Percentiles rank a stretch among this genome's conserved stretches.
phyloP scores from a whole-genome alignment of 306 rosid species.

The Arachis hypogaea region DNA sequence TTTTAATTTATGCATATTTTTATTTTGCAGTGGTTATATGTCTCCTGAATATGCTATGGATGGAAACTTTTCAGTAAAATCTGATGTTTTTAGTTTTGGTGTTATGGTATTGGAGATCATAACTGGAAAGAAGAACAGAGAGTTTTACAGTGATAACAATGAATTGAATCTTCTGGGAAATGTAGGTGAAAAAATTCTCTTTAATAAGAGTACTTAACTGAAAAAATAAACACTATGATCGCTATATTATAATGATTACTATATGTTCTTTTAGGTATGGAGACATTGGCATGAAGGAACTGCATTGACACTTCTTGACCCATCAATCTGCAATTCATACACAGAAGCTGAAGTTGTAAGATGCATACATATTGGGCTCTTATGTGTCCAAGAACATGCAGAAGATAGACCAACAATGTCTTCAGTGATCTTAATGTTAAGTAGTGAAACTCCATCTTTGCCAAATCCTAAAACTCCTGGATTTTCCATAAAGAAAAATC shows the following conservation, averaged over 20 bases:
- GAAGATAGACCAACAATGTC: slow-evolving; percentile 51
- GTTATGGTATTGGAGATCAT: slow-evolving; percentile 69
- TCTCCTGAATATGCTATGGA: slow-evolving; percentile 87
- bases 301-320: slow-evolving; percentile 50
- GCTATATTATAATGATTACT: background rate
- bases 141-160: slow-evolving; percentile 55
- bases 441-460: slow-evolving; percentile 55
- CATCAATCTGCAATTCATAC: slow-evolving; percentile 42
- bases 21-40: slow-evolving; percentile 67
- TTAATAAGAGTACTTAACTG: no score
- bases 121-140: slow-evolving; percentile 67
- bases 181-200: slow-evolving; percentile 35
- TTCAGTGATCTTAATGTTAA: slow-evolving; percentile 56
- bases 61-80: slow-evolving; percentile 67
- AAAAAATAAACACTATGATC: no score
- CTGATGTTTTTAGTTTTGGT: slow-evolving; percentile 82
- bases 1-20: background rate
- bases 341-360: slow-evolving; percentile 49
- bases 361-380: slow-evolving; percentile 57
- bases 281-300: slow-evolving; percentile 58
- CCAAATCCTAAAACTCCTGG: slow-evolving; percentile 61
- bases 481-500: slow-evolving; percentile 44
- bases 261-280: slow-evolving; percentile 55
- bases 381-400: slow-evolving; percentile 45
- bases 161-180: slow-evolving; percentile 66